phyloP scores from a whole-genome alignment of 129 eudicot genomes.

The Flaveria bidentis region DNA sequence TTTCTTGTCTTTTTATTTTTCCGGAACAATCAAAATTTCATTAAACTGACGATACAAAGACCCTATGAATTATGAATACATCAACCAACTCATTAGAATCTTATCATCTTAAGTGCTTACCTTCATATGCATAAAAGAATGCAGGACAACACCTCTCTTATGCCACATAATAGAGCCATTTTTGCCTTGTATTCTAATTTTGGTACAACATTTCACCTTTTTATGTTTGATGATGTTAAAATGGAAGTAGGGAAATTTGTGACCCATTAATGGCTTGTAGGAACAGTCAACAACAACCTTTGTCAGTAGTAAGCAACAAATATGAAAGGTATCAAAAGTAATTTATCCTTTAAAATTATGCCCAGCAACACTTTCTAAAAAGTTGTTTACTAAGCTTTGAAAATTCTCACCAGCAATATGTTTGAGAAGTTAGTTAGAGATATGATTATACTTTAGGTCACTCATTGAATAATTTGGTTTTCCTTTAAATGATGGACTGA shows the following conservation, averaged over 20 bases:
- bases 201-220: too few relatives aligned
- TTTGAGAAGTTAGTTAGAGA: constrained; percentile 13
- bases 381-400: constrained; percentile 4
- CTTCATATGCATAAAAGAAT: constrained; percentile 6
- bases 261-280: too few relatives aligned
- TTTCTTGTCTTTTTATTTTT: background rate
- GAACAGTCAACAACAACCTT: too few relatives aligned
- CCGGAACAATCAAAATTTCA: background rate
- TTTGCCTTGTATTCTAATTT: too few relatives aligned
- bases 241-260: too few relatives aligned
- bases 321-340: too few relatives aligned
- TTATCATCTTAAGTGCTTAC: background rate
- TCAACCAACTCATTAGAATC: background rate
- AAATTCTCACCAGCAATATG: background rate
- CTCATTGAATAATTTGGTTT: constrained; percentile 18
- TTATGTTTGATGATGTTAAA: too few relatives aligned
- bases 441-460: background rate
- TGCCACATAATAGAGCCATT: too few relatives aligned
- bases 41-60: background rate
- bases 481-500: constrained; percentile 14
- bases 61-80: background rate
- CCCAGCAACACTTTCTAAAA: background rate
- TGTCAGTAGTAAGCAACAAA: too few relatives aligned
- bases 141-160: too few relatives aligned
- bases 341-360: too few relatives aligned